Conservation (phyloP, 768 basidiomycete genomes). For the Xerocomellus intermedius region DNA sequence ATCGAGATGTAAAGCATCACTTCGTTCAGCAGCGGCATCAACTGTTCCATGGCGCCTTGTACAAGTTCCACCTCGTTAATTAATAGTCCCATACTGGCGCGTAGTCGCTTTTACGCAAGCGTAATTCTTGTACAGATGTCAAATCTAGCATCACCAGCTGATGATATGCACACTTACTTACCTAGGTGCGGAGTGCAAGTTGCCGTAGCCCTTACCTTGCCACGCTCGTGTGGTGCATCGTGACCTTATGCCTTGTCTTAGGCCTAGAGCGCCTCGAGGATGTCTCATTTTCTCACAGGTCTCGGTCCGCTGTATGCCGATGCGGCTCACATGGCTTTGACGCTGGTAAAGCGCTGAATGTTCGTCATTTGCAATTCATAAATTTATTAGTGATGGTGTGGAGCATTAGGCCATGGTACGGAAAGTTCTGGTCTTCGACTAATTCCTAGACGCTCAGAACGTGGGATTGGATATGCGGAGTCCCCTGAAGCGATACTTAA, state of each 20-base stretch:
- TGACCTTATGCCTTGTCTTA: too few relatives aligned
- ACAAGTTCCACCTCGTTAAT: slow-evolving; percentile 19
- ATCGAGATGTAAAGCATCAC: slow-evolving; percentile 11
- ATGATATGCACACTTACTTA: background rate
- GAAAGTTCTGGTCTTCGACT: background rate
- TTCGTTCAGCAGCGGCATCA: slow-evolving; percentile 14
- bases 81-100: slow-evolving; percentile 16
- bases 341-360: background rate
- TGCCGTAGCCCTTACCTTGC: background rate
- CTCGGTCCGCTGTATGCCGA: background rate
- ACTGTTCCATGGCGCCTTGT: background rate
- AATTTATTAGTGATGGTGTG: background rate
- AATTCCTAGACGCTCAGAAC: background rate
- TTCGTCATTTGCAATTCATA: background rate
- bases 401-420: too few relatives aligned
- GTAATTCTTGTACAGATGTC: background rate
- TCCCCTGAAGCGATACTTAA: background rate
- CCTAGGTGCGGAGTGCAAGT: background rate
- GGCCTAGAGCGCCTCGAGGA: slow-evolving; percentile 4
- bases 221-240: background rate
- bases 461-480: background rate
- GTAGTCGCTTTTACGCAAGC: background rate
- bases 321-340: background rate
- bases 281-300: slow-evolving; percentile 1
- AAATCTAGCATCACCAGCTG: background rate